These are phyloP conservation scores for Funneliformis mosseae DNA, from an alignment of 192 early-diverging fungal species.

Conservation along the genomic window DNA sequence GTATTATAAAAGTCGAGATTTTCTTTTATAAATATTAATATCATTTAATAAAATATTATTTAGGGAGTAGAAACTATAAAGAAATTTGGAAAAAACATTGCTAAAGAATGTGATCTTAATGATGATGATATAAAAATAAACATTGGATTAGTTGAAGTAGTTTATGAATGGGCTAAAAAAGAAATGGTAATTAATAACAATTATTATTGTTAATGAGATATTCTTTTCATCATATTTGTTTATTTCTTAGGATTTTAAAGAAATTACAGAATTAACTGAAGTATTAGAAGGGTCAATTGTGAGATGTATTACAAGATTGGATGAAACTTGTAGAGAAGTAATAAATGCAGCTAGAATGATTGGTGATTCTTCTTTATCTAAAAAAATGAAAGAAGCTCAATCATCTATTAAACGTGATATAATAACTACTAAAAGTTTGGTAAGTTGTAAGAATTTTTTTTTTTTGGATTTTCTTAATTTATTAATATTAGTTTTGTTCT, in stretches of 20 bases:
- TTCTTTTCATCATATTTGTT: neutral
- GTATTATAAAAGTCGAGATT: neutral
- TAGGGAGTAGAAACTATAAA: constrained; percentile 68
- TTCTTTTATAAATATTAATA: neutral
- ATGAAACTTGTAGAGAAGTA: constrained; percentile 92
- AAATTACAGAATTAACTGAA: constrained; percentile 91
- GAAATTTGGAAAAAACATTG: constrained; percentile 69
- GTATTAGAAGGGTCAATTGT: constrained; percentile 95
- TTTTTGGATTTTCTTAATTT: neutral
- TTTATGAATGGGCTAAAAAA: constrained; percentile 97
- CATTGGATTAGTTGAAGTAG: constrained; percentile 88
- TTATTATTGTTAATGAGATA: neutral
- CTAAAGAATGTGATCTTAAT: constrained; percentile 9
- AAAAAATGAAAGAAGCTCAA: constrained; percentile 90
- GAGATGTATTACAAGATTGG: constrained; percentile 88
- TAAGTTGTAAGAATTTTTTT: constrained; percentile 27
- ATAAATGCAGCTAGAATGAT: constrained; percentile 81
- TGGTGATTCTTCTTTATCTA: constrained; percentile 84
- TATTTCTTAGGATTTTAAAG: constrained; percentile 61
- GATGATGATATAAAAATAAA: constrained; percentile 28
- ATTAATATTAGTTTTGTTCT: neutral
- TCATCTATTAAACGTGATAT: constrained; percentile 91
- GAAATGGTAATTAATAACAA: constrained; percentile 44
- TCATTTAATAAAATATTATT: neutral
- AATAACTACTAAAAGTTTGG: constrained; percentile 92